These are phyloP conservation scores for Sisymbrium irio DNA, from an alignment of 345 rosid species.

Conservation along the genomic window DNA sequence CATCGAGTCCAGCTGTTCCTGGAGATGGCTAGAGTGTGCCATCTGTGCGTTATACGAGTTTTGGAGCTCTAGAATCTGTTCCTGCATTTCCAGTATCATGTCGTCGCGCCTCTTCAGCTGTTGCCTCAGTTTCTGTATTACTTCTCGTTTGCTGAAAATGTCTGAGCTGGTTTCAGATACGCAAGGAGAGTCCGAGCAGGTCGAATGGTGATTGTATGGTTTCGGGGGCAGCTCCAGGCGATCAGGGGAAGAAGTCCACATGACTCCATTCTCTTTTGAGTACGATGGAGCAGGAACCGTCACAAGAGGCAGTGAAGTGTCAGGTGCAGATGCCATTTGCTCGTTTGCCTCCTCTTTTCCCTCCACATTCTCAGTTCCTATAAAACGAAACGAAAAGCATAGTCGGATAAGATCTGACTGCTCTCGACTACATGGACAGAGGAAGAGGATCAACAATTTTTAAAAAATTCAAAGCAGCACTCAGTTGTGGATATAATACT, in stretches of 20 bases:
- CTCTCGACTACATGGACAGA: conserved; percentile 1
- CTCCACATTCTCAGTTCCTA: conserved; percentile 58
- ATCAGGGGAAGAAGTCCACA: conserved; percentile 88
- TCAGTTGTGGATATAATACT: neutral
- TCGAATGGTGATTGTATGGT: conserved; percentile 71
- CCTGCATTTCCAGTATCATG: conserved; percentile 96
- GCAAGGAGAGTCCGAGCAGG: conserved; percentile 90
- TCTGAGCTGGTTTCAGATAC: conserved; percentile 98
- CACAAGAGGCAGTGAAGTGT: conserved; percentile 65
- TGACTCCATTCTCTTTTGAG: conserved; percentile 63
- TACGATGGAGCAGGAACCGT: conserved; percentile 62
- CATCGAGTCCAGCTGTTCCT: conserved; percentile 68
- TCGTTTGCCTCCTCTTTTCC: conserved; percentile 45
- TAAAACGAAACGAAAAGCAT: neutral
- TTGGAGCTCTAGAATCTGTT: conserved; percentile 73
- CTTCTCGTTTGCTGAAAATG: conserved; percentile 88
- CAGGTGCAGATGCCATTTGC: conserved; percentile 51
- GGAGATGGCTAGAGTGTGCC: conserved; percentile 66
- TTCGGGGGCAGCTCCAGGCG: conserved; percentile 84
- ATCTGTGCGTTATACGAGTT: conserved; percentile 67
- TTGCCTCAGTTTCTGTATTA: conserved; percentile 89
- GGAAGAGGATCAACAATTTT: neutral
- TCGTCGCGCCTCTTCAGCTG: conserved; percentile 95
- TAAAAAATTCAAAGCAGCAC: neutral
- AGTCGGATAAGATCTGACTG: neutral